A percentile compares a stretch with the other conserved stretches of the same genome.
Evolutionary conservation across 2,329 filamentous ascomycete genomes (phyloP).

Genomic region (Cadophora gregata): DNA sequence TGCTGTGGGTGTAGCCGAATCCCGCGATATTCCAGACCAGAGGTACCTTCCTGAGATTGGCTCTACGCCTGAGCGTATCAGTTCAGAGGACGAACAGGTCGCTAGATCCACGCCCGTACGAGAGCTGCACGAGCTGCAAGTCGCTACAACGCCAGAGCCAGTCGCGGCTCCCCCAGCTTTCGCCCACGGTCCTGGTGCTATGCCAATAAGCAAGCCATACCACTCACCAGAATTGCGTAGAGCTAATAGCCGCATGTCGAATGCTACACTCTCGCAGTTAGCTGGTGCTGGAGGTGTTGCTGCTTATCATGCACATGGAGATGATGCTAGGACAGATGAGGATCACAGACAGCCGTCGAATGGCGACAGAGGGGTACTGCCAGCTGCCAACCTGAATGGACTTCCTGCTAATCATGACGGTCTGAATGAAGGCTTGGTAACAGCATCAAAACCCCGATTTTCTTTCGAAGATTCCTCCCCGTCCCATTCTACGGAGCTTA

Average conservation of each 20-base stretch:
- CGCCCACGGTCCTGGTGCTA: conserved; percentile 73
- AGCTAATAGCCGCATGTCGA: conserved; percentile 84
- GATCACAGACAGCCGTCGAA: conserved; percentile 40
- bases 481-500: conserved; percentile 26
- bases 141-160: conserved; percentile 68
- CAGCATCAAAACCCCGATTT: conserved; percentile 39
- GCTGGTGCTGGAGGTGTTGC: conserved; percentile 67
- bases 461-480: conserved; percentile 40
- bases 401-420: conserved; percentile 44
- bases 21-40: conserved; percentile 20
- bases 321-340: conserved; percentile 31
- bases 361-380: conserved; percentile 49
- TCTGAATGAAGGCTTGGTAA: conserved; percentile 46
- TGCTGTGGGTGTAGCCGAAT: conserved; percentile 22
- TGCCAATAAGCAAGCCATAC: conserved; percentile 72
- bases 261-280: conserved; percentile 80
- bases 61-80: conserved; percentile 57
- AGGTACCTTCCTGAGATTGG: conserved; percentile 53
- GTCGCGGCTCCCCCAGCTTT: conserved; percentile 82
- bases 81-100: conserved; percentile 62
- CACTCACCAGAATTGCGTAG: conserved; percentile 79
- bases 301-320: conserved; percentile 49
- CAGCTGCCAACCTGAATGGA: conserved; percentile 43
- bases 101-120: conserved; percentile 50
- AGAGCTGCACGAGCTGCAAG: conserved; percentile 62